These are phyloP conservation scores for Aureococcus anophagefferens DNA, from an alignment of 108 stramenopile genomes.

Conservation along the genomic window DNA sequence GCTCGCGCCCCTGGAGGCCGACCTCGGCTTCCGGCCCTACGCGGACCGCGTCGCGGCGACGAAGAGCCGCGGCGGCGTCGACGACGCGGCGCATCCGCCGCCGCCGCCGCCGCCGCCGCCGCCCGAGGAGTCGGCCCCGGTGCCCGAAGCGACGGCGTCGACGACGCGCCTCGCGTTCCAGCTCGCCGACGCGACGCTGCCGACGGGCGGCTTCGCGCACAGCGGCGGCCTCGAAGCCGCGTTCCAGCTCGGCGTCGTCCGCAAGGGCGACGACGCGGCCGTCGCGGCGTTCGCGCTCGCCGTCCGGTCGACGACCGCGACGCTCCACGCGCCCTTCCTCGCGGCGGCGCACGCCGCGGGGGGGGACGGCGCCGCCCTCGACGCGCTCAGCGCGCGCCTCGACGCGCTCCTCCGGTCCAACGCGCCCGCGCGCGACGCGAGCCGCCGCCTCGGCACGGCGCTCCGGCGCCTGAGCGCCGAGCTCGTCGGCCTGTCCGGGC, in stretches of 20 bases:
- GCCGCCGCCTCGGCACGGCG: neutral
- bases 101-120: no score
- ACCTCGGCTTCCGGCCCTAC: neutral
- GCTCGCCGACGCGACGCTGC: conserved; percentile 12
- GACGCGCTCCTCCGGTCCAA: neutral
- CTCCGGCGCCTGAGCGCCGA: neutral
- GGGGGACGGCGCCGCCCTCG: neutral
- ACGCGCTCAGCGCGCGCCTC: neutral
- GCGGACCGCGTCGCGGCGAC: neutral
- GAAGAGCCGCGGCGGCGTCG: neutral
- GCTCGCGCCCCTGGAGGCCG: neutral
- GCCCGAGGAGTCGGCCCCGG: neutral
- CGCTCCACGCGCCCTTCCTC: neutral
- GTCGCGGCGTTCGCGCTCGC: neutral
- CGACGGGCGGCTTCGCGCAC: conserved; percentile 17
- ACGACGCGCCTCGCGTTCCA: neutral
- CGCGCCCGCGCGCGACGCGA: neutral
- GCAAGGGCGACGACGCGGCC: neutral
- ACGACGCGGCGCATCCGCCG: no score
- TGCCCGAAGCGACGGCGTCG: neutral
- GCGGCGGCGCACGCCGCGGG: neutral
- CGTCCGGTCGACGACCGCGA: neutral
- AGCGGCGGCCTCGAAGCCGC: conserved; percentile 9
- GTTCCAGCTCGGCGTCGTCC: neutral
- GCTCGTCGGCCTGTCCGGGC: neutral